Evolutionary conservation across 208 protist genomes (phyloP).

Genomic region (Leishmania gerbilli): DNA sequence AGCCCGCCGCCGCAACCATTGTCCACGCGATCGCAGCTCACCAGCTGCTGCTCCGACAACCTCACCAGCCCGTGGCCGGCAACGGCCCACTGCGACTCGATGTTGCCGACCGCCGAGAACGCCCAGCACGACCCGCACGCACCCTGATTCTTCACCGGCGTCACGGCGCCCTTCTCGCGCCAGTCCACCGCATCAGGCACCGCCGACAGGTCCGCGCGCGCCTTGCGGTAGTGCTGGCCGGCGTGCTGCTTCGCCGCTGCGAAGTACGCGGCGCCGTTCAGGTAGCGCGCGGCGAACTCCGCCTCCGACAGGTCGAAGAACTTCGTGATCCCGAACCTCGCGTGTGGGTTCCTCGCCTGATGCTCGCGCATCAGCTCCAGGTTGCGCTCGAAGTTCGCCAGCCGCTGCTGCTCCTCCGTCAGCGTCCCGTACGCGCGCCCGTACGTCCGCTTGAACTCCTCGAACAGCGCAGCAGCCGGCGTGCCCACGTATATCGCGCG

Average conservation of each 20-base stretch:
- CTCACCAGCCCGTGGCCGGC: constrained; percentile 54
- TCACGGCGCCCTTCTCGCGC: constrained; percentile 86
- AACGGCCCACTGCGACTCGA: constrained; percentile 67
- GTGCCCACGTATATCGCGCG: constrained; percentile 19
- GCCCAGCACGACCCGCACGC: constrained; percentile 96
- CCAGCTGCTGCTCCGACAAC: constrained; percentile 94
- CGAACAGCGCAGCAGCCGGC: constrained; percentile 29
- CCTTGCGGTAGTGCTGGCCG: constrained; percentile 5
- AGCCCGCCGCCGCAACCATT: constrained; percentile 89
- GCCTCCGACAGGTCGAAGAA: constrained; percentile 67
- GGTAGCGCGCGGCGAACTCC: constrained; percentile 52
- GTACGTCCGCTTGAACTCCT: constrained; percentile 50
- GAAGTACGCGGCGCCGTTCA: constrained; percentile 44
- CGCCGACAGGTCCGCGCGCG: constrained; percentile 2
- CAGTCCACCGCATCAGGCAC: constrained; percentile 56
- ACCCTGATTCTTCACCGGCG: constrained; percentile 94
- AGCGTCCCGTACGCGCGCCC: constrained; percentile 34
- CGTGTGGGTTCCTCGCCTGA: constrained; percentile 53
- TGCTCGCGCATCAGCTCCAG: constrained; percentile 31
- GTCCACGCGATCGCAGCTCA: constrained; percentile 89
- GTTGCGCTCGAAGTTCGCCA: constrained; percentile 48
- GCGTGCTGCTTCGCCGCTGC: constrained; percentile 17
- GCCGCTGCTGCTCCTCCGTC: constrained; percentile 39
- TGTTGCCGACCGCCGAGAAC: constrained; percentile 86
- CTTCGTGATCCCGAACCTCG: constrained; percentile 52